A percentile compares a stretch with the other conserved stretches of the same genome.
These are phyloP conservation scores for Malus fusca DNA, from an alignment of 306 rosid genomes.

Conservation along the genomic window DNA sequence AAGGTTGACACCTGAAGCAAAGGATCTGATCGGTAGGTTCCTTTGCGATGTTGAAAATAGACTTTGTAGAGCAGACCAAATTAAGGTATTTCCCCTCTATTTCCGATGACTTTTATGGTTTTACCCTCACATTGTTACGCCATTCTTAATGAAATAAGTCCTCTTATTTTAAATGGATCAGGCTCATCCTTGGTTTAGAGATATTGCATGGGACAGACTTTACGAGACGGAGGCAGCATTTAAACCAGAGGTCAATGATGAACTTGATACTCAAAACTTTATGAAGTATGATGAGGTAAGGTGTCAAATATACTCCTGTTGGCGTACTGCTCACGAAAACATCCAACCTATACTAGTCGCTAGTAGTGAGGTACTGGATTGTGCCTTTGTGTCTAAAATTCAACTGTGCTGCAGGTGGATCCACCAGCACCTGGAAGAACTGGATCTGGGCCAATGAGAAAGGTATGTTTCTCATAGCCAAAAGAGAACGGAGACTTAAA, in stretches of 20 bases:
- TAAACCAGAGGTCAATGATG: conserved; percentile 80
- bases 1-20: conserved; percentile 79
- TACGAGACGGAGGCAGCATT: conserved; percentile 86
- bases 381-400: neutral
- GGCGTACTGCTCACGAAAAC: neutral
- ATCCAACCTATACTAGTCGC: neutral
- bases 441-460: conserved; percentile 74
- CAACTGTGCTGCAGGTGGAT: conserved; percentile 49
- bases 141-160: neutral
- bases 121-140: neutral
- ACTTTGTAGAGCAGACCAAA: conserved; percentile 68
- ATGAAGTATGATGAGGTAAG: conserved; percentile 84
- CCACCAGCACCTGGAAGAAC: conserved; percentile 47
- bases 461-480: conserved; percentile 34
- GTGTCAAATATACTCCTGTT: neutral
- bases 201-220: conserved; percentile 60
- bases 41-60: conserved; percentile 79
- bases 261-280: conserved; percentile 94
- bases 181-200: conserved; percentile 96
- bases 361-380: neutral
- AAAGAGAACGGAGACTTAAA: neutral
- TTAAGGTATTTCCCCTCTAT: conserved; percentile 42
- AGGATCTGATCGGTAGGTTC: conserved; percentile 66
- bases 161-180: conserved; percentile 22
- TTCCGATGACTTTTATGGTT: neutral